These are phyloP conservation scores for Schrenkiella parvula DNA, from an alignment of 345 rosid species.

Conservation along the genomic window DNA sequence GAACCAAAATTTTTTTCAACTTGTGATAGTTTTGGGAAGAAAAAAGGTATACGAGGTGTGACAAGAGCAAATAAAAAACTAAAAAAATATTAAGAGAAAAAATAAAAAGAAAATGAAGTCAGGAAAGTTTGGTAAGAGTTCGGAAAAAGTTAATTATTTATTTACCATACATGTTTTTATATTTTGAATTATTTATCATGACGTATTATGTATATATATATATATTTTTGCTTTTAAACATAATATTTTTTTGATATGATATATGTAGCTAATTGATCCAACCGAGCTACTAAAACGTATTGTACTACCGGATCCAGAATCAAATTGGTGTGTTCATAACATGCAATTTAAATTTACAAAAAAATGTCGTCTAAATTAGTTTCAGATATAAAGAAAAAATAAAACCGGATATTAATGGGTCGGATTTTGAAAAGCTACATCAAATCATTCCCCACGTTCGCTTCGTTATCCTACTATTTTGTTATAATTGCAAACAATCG, in stretches of 20 bases:
- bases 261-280: not conserved
- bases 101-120: too few species aligned
- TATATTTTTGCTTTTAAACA: too few species aligned
- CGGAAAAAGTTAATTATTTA: not conserved
- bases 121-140: not conserved
- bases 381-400: not conserved
- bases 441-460: slow-evolving; percentile 33
- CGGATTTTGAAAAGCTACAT: slow-evolving; percentile 13
- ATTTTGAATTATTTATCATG: too few species aligned
- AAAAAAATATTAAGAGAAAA: not conserved
- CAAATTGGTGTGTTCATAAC: not conserved
- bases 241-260: too few species aligned
- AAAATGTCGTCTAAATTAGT: not conserved
- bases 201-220: too few species aligned
- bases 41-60: not conserved
- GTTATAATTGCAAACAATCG: slow-evolving; percentile 20
- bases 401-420: not conserved
- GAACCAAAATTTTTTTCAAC: not conserved
- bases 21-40: not conserved
- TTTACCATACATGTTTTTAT: not conserved
- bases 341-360: not conserved
- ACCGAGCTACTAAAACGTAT: not conserved
- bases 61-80: not conserved
- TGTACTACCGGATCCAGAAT: not conserved
- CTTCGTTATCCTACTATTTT: slow-evolving; percentile 18